Evolutionary conservation across 2,329 filamentous ascomycete genomes (phyloP), one percentile per base, ranked within the genome.

Genomic region (Metarhizium anisopliae): DNA sequence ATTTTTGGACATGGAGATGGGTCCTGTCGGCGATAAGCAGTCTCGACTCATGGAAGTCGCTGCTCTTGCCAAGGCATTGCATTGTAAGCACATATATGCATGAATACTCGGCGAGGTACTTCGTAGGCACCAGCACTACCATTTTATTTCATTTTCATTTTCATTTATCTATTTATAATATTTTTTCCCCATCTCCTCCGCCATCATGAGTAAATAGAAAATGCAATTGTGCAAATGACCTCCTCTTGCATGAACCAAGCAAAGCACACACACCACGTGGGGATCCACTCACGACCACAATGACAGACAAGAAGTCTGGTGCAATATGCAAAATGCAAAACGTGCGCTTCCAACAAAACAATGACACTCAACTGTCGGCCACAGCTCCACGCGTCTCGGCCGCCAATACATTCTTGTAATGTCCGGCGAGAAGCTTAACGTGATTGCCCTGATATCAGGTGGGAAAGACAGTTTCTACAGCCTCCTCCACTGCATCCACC

Each of bases 401-500:
- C 18, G 47, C 45, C 32, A 36, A 3, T 25, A 25, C 32, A 35
- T 35, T 11, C 32, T 35, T 16, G 49, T 35, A 63, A 79, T 77
- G 75, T 63, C 72, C 55, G 62, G 68, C 57, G 72, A 76, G 59
- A 70, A 72, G 59, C 74, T 86, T 60, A 86, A 92, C 63, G 91
- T 96, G 60, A 92, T 99, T 63, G 93, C 90, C 52, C 78, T 99
- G 59, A 86, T 99, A 61, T 99, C 94, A 20, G 94, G 94, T 58
- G 94, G 94, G 61, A 99, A 99, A 74, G 94, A 99, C 75, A 96
- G 93, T 61, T 87, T 99, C 70, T 97, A 89, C 75, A 93, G 90
- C 20, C 81, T 96, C 61, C 81, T 96, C 57, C 94, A 99, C 75
- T 96, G 92, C 71, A 77, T 90, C 61, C 83, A 84, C 57, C 89